Conservation (phyloP, 331 rosid species). For the Malus hybrid region DNA sequence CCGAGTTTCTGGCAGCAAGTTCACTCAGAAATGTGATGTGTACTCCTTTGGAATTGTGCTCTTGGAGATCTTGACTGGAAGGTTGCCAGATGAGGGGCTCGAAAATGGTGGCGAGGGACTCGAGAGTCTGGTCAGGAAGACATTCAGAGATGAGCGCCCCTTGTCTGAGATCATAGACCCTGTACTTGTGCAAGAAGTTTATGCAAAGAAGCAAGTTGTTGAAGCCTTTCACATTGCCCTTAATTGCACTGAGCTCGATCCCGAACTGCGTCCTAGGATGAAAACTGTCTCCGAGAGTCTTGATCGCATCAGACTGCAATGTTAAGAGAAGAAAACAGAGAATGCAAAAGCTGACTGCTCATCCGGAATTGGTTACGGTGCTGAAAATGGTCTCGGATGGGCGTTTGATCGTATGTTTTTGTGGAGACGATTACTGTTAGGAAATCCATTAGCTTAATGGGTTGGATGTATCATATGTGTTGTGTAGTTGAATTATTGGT, state of each 20-base stretch:
- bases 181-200: conserved; percentile 47
- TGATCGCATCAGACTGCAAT: conserved; percentile 46
- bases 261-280: conserved; percentile 85
- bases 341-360: neutral
- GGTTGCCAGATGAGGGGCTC: conserved; percentile 35
- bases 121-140: conserved; percentile 56
- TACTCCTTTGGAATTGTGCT: conserved; percentile 75
- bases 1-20: conserved; percentile 47
- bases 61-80: conserved; percentile 60
- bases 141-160: conserved; percentile 57
- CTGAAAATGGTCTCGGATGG: conserved; percentile 1
- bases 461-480: neutral
- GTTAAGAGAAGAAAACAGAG: conserved; percentile 5
- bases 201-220: conserved; percentile 70
- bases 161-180: conserved; percentile 72
- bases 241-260: conserved; percentile 69
- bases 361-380: neutral
- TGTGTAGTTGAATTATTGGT: neutral
- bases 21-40: conserved; percentile 76
- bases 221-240: conserved; percentile 66
- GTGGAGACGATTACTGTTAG: neutral
- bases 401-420: neutral
- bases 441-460: conserved; percentile 10
- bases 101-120: conserved; percentile 52
- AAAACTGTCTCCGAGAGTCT: conserved; percentile 63